phyloP scores from a whole-genome alignment of 2,329 filamentous ascomycete species.

The Hymenoscyphus repandus region DNA sequence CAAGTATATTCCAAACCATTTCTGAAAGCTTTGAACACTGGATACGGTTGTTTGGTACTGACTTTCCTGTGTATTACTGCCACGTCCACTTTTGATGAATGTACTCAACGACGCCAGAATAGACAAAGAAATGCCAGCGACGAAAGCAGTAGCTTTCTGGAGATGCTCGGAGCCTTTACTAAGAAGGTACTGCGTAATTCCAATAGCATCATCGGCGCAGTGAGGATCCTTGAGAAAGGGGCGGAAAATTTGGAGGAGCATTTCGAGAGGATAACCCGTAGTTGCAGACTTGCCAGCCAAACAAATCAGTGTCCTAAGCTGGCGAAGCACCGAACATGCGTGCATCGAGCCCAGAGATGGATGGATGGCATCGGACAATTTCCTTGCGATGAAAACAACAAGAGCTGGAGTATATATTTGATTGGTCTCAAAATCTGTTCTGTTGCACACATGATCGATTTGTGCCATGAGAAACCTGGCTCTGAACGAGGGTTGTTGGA shows the following conservation, averaged over 20 bases:
- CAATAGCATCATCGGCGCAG: conserved; percentile 86
- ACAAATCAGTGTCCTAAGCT: conserved; percentile 74
- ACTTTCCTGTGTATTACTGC: conserved; percentile 78
- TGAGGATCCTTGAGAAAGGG: conserved; percentile 76
- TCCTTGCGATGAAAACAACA: conserved; percentile 69
- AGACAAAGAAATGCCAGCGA: conserved; percentile 75
- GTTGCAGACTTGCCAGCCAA: conserved; percentile 70
- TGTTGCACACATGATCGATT: conserved; percentile 70
- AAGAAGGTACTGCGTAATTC: conserved; percentile 80
- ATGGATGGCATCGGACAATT: conserved; percentile 75
- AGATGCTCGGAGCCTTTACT: conserved; percentile 62
- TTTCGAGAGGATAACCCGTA: conserved; percentile 78
- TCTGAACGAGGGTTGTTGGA: conserved; percentile 83
- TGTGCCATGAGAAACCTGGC: conserved; percentile 71
- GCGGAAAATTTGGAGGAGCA: conserved; percentile 76
- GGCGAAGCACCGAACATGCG: conserved; percentile 79
- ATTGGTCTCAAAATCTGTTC: conserved; percentile 58
- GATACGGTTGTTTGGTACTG: conserved; percentile 73
- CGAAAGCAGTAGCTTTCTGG: conserved; percentile 61
- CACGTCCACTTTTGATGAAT: conserved; percentile 69
- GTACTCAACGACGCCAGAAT: conserved; percentile 72
- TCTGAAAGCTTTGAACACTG: conserved; percentile 70
- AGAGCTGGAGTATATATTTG: conserved; percentile 72
- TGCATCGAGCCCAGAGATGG: conserved; percentile 80
- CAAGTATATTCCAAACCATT: conserved; percentile 72